phyloP scores from a whole-genome alignment of 2,329 filamentous ascomycete genomes.

The Helotiales sp. region DNA sequence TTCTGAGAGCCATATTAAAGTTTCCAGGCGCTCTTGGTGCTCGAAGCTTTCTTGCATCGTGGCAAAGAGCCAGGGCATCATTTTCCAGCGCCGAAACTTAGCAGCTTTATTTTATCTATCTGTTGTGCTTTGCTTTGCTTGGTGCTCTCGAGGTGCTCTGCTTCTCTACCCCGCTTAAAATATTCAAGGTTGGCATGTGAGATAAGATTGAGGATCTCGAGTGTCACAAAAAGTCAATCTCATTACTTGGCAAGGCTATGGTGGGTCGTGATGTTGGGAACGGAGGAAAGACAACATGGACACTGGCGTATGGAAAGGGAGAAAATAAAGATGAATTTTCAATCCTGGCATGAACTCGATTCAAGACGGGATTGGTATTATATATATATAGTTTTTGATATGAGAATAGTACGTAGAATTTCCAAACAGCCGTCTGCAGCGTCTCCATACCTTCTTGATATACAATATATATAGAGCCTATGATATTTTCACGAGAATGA shows the following conservation, averaged over 20 bases:
- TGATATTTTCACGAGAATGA: no score
- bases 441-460: no score
- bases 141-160: background rate
- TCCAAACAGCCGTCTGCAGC: no score
- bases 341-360: background rate
- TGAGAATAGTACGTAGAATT: background rate
- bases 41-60: background rate
- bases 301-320: background rate
- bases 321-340: background rate
- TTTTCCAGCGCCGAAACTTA: no score
- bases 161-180: background rate
- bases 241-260: background rate
- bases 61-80: no score
- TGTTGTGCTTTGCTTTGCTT: background rate
- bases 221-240: background rate
- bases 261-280: background rate
- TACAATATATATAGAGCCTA: no score
- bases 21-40: background rate
- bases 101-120: no score
- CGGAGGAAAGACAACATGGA: background rate
- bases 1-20: background rate
- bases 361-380: background rate
- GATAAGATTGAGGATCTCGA: background rate
- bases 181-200: background rate
- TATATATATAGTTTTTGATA: background rate